phyloP scores from a whole-genome alignment of 257 asterid species.

The Solanum paucissectum region DNA sequence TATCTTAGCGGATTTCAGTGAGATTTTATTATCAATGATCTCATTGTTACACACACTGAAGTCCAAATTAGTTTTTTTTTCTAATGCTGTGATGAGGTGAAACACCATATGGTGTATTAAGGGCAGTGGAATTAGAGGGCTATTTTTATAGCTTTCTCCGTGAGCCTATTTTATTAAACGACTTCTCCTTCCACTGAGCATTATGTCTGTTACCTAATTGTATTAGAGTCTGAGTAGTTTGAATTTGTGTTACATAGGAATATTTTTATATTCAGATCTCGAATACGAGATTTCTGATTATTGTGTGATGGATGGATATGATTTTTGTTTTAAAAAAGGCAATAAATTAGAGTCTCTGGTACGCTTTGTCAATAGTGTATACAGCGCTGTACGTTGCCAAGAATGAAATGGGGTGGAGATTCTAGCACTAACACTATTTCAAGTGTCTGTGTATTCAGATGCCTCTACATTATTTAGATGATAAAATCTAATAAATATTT shows the following conservation, averaged over 20 bases:
- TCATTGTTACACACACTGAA: conserved; percentile 60
- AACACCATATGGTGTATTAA: background rate
- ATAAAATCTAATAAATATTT: too few relatives aligned
- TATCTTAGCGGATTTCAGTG: conserved; percentile 78
- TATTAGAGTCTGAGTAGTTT: too few relatives aligned
- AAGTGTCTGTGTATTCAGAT: background rate
- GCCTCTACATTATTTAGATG: background rate
- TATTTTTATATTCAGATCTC: too few relatives aligned
- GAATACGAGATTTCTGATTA: too few relatives aligned
- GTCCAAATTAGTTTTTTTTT: background rate
- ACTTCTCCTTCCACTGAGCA: background rate
- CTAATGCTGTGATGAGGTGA: background rate
- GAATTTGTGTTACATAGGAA: too few relatives aligned
- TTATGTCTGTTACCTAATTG: background rate
- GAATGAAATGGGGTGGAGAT: background rate
- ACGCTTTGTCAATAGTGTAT: background rate
- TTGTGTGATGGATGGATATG: too few relatives aligned
- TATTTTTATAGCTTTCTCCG: background rate
- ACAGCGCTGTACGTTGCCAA: background rate
- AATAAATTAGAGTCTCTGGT: background rate
- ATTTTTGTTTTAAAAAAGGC: background rate
- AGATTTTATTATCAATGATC: conserved; percentile 44
- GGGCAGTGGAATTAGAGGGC: background rate
- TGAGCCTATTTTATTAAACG: background rate
- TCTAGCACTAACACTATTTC: background rate